Evolutionary conservation across 2,329 filamentous ascomycete genomes (phyloP), one percentile per base, ranked within the genome.

Genomic region (Helotiales sp.): DNA sequence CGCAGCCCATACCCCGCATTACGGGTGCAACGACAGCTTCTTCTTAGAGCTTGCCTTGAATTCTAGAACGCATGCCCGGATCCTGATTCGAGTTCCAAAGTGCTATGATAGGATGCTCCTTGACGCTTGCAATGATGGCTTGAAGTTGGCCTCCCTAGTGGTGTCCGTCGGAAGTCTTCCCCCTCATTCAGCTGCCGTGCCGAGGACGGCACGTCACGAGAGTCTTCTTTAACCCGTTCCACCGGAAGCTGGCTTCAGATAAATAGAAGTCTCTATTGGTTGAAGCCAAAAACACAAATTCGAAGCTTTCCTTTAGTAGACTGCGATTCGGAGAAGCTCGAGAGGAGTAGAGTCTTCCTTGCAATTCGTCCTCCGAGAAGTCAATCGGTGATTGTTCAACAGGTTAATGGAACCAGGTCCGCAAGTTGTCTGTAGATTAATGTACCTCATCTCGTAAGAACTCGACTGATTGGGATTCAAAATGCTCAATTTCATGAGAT

Each of bases 1-100:
- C n/a, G n/a, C n/a, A n/a, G n/a, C n/a, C n/a, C n/a, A 20, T 54
- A 55, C 30, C 52, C 52, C 52, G 52, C 30, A 55, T 10, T 37
- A 30, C 52, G 52, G 52, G 52, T 32, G 30, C 28, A 34, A 54
- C 26, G 5, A 30, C 26, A 54, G 50, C 50, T 54, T 54, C 26
- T 32, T n/a, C 50, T 54, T 54, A 20, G 52, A 55, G 30, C 28
- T 55, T 55, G 20, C 50, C 17, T 28, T 32, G 26, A 17, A 17
- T 26, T 52, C 49, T 24, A n/a, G 49, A n/a, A n/a, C 17, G 2
- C 13, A 22, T 55, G 13, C 3, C 30, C 20, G n/a, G 52, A 10
- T 22, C 6, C 17, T 55, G 28, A 17, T 32, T 55, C 7, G n/a
- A 34, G 52, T 1, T 22, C 8, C n/a, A 32, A 22, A 34, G 52